Evolutionary conservation across 768 basidiomycete genomes (phyloP).

Genomic region (Lactifluus hygrophoroides): DNA sequence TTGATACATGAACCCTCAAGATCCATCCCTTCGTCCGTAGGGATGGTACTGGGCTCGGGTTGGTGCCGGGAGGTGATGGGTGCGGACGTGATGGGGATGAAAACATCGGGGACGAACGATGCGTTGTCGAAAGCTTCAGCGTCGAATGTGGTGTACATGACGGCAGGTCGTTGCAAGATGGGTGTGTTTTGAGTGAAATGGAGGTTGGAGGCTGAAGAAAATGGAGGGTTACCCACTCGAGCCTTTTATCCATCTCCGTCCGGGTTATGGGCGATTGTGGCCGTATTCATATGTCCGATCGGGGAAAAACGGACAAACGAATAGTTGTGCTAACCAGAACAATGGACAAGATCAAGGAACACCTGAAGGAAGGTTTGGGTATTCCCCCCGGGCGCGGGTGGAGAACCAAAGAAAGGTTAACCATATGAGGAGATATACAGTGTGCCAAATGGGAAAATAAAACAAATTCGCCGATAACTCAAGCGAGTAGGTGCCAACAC

Average conservation of each 20-base stretch:
- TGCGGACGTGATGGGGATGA: slow-evolving; percentile 10
- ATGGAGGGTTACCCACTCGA: background rate
- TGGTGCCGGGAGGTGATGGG: slow-evolving; percentile 18
- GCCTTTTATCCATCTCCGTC: slow-evolving; percentile 12
- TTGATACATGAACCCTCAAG: slow-evolving; percentile 30
- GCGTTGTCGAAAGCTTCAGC: background rate
- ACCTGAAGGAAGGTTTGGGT: slow-evolving; percentile 11
- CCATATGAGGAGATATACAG: slow-evolving; percentile 7
- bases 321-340: slow-evolving; percentile 1
- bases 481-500: slow-evolving; percentile 1
- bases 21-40: no score
- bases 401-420: slow-evolving; percentile 12
- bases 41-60: background rate
- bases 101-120: background rate
- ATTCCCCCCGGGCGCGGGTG: slow-evolving; percentile 1
- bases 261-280: slow-evolving; percentile 14
- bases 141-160: slow-evolving; percentile 1
- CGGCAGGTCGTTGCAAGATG: background rate
- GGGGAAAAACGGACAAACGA: background rate
- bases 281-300: slow-evolving; percentile 8
- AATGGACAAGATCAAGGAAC: slow-evolving; percentile 16
- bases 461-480: slow-evolving; percentile 4
- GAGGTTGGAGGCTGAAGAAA: background rate
- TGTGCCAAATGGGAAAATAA: background rate
- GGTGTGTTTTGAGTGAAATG: slow-evolving; percentile 4